A percentile compares a stretch with the other conserved stretches of the same genome.
Evolutionary conservation across 495 filamentous ascomycete species (phyloP).

Genomic region (Aspergillus hancockii): DNA sequence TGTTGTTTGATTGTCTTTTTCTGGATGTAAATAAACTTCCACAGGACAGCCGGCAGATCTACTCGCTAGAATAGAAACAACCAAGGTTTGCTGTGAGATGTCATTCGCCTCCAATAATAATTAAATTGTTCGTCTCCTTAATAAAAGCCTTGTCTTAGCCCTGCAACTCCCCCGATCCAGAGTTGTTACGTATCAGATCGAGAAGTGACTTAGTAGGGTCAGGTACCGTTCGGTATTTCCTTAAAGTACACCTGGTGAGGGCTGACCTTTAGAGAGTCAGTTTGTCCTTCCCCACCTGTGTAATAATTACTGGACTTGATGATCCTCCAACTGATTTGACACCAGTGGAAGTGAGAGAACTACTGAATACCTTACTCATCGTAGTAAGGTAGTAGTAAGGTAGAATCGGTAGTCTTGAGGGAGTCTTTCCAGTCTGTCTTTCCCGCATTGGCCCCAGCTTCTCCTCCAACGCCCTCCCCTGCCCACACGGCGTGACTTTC

Average conservation of each 20-base stretch:
- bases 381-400: not conserved
- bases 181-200: conserved; percentile 6
- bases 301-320: no score
- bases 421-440: conserved; percentile 6
- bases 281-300: no score
- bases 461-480: conserved; percentile 18
- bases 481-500: conserved; percentile 3
- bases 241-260: no score
- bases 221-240: not conserved
- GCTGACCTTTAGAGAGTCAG: no score
- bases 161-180: not conserved
- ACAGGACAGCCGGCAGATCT: not conserved
- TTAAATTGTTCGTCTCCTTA: conserved; percentile 1
- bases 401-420: not conserved
- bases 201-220: not conserved
- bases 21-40: not conserved
- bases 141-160: conserved; percentile 3
- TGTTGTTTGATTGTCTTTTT: not conserved
- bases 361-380: not conserved
- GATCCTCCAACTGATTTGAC: no score
- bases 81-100: not conserved
- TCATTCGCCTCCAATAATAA: conserved; percentile 1
- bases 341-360: not conserved
- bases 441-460: conserved; percentile 10
- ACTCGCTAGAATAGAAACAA: not conserved